Conservation (phyloP, 257 asterid genomes). For the Scutellaria baicalensis region DNA sequence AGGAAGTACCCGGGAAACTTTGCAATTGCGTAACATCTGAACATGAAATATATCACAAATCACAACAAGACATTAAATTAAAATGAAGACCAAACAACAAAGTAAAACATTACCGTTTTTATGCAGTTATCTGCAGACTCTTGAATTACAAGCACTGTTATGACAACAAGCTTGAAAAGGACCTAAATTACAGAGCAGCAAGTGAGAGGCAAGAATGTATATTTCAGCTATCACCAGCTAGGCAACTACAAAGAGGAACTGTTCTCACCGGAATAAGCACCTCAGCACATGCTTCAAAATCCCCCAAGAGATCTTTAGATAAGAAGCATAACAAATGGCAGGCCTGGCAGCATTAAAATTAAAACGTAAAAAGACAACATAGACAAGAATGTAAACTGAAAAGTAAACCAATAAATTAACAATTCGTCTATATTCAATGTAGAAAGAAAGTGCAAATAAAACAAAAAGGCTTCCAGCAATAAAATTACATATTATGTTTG, state of each 20-base stretch:
- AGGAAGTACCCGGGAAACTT: conserved; percentile 90
- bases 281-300: conserved; percentile 97
- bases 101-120: conserved; percentile 61
- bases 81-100: conserved; percentile 2
- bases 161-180: conserved; percentile 99
- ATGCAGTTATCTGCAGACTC: conserved; percentile 99
- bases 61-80: conserved; percentile 5
- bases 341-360: conserved; percentile 37
- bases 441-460: background rate
- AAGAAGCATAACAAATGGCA: conserved; percentile 78
- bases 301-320: conserved; percentile 96
- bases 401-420: background rate
- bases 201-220: conserved; percentile 31
- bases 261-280: conserved; percentile 89
- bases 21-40: conserved; percentile 96
- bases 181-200: conserved; percentile 49
- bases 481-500: background rate
- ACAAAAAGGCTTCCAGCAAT: background rate
- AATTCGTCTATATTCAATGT: background rate
- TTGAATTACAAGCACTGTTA: conserved; percentile 97
- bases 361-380: conserved; percentile 3
- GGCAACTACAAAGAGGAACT: conserved; percentile 11
- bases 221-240: conserved; percentile 10
- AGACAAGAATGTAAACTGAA: conserved; percentile 7
- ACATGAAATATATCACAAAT: conserved; percentile 11